phyloP scores from a whole-genome alignment of 768 basidiomycete genomes.

The Trametes cingulata region DNA sequence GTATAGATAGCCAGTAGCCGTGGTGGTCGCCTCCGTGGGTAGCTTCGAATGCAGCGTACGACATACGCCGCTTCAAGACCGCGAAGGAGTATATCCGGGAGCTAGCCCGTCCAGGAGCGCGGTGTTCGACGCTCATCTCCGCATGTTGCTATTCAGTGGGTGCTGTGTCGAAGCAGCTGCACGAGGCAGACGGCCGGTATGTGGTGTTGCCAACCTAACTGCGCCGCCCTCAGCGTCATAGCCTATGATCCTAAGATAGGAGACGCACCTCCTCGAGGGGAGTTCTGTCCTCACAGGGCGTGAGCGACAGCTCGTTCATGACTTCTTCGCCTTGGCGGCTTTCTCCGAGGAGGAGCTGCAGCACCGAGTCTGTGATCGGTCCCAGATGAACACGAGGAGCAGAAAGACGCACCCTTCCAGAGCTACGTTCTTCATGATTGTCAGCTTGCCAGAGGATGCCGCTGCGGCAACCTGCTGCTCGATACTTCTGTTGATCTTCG shows the following conservation, averaged over 20 bases:
- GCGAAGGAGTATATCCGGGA: neutral
- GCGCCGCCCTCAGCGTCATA: conserved; percentile 2
- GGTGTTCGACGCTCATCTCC: conserved; percentile 1
- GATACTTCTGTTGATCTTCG: conserved; percentile 91
- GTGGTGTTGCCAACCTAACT: neutral
- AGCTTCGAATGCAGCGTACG: neutral
- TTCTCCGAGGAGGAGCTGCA: conserved; percentile 20
- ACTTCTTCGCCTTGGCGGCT: conserved; percentile 20
- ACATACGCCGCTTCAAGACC: neutral
- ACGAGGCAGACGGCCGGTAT: conserved; percentile 1
- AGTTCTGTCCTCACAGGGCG: neutral
- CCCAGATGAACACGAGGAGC: neutral
- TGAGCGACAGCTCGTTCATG: conserved; percentile 1
- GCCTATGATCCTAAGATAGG: neutral
- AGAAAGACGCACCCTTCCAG: conserved; percentile 38
- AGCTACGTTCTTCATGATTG: conserved; percentile 81
- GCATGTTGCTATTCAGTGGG: neutral
- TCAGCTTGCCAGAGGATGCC: conserved; percentile 85
- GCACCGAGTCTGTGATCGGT: neutral
- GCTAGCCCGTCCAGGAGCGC: neutral
- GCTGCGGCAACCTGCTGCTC: conserved; percentile 90
- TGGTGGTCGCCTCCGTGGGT: neutral
- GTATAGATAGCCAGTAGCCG: neutral
- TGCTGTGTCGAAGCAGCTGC: conserved; percentile 4
- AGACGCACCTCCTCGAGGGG: conserved; percentile 6